These are phyloP conservation scores for Hawksworthiomyces lignivorus DNA, from an alignment of 2,329 filamentous ascomycete genomes.

Conservation along the genomic window DNA sequence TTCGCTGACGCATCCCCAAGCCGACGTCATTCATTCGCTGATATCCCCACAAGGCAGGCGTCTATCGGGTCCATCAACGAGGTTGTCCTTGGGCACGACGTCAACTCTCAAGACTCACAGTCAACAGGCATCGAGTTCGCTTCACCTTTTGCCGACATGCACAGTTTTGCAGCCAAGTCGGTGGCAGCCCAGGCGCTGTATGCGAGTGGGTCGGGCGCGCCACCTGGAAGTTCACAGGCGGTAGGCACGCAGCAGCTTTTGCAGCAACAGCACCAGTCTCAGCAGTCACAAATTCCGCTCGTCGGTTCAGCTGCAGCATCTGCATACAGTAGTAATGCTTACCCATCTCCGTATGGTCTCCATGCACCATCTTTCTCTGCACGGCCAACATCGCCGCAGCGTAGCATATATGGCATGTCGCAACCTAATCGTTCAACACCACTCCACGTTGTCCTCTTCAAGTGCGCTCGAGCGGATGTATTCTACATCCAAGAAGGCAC, in stretches of 20 bases:
- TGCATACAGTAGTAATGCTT: constrained; percentile 26
- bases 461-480: constrained; percentile 88
- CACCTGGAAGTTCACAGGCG: constrained; percentile 2
- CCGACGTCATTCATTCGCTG: constrained; percentile 72
- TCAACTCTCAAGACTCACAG: constrained; percentile 34
- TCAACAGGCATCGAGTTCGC: constrained; percentile 33
- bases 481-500: constrained; percentile 97
- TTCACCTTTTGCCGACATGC: constrained; percentile 31
- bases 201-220: constrained; percentile 6
- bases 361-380: constrained; percentile 37
- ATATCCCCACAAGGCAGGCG: constrained; percentile 54
- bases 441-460: constrained; percentile 90
- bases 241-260: constrained; percentile 4
- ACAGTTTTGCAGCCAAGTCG: constrained; percentile 26
- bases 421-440: constrained; percentile 60
- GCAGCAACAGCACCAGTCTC: constrained; percentile 3
- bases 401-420: constrained; percentile 52
- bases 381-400: constrained; percentile 53
- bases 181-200: constrained; percentile 10
- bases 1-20: constrained; percentile 66
- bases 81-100: constrained; percentile 38
- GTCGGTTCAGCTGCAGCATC: constrained; percentile 21
- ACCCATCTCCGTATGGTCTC: constrained; percentile 39
- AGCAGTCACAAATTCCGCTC: constrained; percentile 27
- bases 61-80: constrained; percentile 56